A percentile compares a stretch with the other conserved stretches of the same genome.
These are phyloP conservation scores for Plasmodium fragile DNA, from an alignment of 169 alveolate species.

Conservation along the genomic window DNA sequence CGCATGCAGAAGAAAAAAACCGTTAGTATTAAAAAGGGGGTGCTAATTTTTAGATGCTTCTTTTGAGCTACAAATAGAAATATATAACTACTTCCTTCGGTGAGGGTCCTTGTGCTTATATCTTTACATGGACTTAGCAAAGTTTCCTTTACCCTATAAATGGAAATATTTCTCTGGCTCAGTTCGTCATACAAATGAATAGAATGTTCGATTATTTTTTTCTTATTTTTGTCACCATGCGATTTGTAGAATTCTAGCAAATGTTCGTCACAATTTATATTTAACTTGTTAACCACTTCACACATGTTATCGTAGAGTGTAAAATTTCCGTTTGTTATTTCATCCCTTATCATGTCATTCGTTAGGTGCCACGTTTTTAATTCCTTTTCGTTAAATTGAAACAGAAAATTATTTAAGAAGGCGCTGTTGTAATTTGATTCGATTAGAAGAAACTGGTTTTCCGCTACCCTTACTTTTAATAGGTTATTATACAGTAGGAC, in stretches of 20 bases:
- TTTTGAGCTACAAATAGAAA: constrained; percentile 23
- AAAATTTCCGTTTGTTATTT: constrained; percentile 38
- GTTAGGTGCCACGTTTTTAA: constrained; percentile 26
- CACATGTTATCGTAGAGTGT: constrained; percentile 37
- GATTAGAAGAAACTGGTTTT: constrained; percentile 26
- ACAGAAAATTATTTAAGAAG: constrained; percentile 36
- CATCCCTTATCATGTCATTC: constrained; percentile 46
- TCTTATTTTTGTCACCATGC: neutral
- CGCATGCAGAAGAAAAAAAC: constrained; percentile 50
- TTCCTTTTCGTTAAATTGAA: constrained; percentile 37
- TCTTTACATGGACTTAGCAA: constrained; percentile 32
- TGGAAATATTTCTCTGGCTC: neutral
- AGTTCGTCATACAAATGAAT: constrained; percentile 31
- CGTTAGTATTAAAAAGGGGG: constrained; percentile 16
- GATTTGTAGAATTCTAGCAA: constrained; percentile 9
- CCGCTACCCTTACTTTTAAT: constrained; percentile 33
- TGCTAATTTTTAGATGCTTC: constrained; percentile 44
- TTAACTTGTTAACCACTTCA: constrained; percentile 32
- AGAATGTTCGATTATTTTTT: constrained; percentile 11
- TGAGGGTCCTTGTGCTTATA: neutral
- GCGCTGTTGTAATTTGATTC: constrained; percentile 36
- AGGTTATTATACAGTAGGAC: constrained; percentile 45
- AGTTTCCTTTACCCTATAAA: constrained; percentile 54
- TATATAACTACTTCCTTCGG: constrained; percentile 31
- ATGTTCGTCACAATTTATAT: constrained; percentile 16